Base-by-base conservation (phyloP, 1,284 basidiomycete species). In the Cystobasidium pallidum region DNA sequence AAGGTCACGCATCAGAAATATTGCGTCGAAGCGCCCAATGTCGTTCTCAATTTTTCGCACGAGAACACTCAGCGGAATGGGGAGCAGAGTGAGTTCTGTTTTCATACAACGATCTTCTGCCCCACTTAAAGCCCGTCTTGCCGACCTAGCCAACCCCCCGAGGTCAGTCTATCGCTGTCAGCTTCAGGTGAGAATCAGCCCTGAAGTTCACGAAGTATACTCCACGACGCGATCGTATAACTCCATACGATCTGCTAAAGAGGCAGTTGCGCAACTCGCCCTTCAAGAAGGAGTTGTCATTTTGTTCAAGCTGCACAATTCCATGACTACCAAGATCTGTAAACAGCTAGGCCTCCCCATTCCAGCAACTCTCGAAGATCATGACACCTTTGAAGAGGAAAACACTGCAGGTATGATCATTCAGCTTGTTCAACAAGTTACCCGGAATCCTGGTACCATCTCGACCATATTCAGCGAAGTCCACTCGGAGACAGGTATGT, bases 231-330 rank as follows among this genome's bases (percentile, higher is more conserved):
- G 26, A 13, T 10, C 59, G 2, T 54, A 10, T 28, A 17, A 39
- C 8, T 71, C 68, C 11, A 51, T 61, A n/a, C 61, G 47, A 15
- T 10, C 28, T 30, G 68, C 68, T 2, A 71, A 71, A 57, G 68
- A 71, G 13, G 59, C 47, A 43, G 68, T 57, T 7, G 51, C 68
- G 10, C 59, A 59, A 19, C 19, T 63, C 7, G 68, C 68, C 17
- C 36, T 71, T 4, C 30, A 63, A n/a, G 68, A 71, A 32, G 68
- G 68, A 24, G 59, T 71, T 26, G 61, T 71, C 19, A 57, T 59
- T 8, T 28, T 71, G 3, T 59, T 71, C 34, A 71, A 71, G 34
- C 47, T 71, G 10, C 68, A 71, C 26, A 71, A 71, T 47, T 71
- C 68, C 15, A 54, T 63, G 45, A 71, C 68, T 10, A 71, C 59